A percentile compares a stretch with the other conserved stretches of the same genome.
phyloP scores from a whole-genome alignment of 208 protist species.

The Angomonas ambiguus region DNA sequence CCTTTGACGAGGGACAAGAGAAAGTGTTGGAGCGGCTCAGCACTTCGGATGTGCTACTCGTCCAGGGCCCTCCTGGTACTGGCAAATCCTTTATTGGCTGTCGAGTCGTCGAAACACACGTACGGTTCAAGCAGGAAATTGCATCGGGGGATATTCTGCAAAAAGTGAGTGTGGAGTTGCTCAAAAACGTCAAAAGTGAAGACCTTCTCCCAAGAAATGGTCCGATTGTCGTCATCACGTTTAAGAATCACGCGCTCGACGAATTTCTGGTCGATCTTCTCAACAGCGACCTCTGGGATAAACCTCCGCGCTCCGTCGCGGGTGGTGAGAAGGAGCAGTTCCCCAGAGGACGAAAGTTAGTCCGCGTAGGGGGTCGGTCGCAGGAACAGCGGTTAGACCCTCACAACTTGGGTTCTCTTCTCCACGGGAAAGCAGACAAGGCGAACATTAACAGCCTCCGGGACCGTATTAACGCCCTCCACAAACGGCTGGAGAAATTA shows the following conservation, averaged over 20 bases:
- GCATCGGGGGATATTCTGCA: constrained; percentile 84
- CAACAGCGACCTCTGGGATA: constrained; percentile 62
- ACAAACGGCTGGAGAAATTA: constrained; percentile 71
- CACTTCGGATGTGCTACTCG: constrained; percentile 68
- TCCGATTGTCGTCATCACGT: constrained; percentile 91
- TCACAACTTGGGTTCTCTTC: constrained; percentile 70
- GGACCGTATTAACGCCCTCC: constrained; percentile 68
- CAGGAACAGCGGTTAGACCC: constrained; percentile 58
- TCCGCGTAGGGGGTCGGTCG: constrained; percentile 87
- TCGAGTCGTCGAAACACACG: constrained; percentile 84
- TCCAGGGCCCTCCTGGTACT: constrained; percentile 93
- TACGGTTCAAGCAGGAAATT: constrained; percentile 86
- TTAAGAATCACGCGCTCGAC: constrained; percentile 96
- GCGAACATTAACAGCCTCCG: constrained; percentile 65
- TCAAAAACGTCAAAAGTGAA: constrained; percentile 36
- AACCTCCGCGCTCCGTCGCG: constrained; percentile 35
- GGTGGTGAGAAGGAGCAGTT: constrained; percentile 44
- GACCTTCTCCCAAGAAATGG: constrained; percentile 70
- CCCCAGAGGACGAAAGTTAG: constrained; percentile 63
- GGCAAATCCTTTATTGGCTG: constrained; percentile 95
- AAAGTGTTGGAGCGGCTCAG: constrained; percentile 68
- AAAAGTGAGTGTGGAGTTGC: constrained; percentile 71
- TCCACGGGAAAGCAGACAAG: constrained; percentile 57
- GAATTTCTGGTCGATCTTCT: constrained; percentile 88
- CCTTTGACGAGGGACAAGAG: constrained; percentile 75